Conservation (phyloP, 1,284 basidiomycete species). For the Psilocybe mexicana region DNA sequence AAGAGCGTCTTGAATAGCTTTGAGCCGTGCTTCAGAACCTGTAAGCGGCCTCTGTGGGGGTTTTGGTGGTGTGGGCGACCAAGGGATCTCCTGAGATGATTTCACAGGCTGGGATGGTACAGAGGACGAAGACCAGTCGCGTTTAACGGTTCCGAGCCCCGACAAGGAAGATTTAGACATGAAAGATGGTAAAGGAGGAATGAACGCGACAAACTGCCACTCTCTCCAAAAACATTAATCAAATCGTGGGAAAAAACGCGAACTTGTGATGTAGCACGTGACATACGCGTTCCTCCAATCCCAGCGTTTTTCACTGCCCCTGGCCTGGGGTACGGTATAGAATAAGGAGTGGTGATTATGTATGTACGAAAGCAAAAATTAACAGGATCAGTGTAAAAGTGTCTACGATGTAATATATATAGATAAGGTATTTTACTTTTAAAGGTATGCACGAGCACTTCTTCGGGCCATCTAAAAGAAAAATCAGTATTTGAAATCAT, state of each 20-base stretch:
- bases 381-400: constrained; percentile 7
- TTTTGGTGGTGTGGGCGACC: constrained; percentile 36
- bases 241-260: constrained; percentile 21
- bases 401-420: constrained; percentile 21
- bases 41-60: constrained; percentile 33
- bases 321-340: neutral
- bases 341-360: constrained; percentile 4
- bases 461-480: constrained; percentile 47
- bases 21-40: constrained; percentile 47
- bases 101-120: constrained; percentile 28
- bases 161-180: constrained; percentile 43
- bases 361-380: constrained; percentile 19
- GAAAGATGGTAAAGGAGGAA: neutral
- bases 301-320: no score
- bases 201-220: neutral
- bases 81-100: constrained; percentile 37
- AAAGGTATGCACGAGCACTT: constrained; percentile 52
- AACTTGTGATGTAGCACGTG: constrained; percentile 6
- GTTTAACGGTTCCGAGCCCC: constrained; percentile 44
- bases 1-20: constrained; percentile 54
- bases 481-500: neutral
- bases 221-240: neutral
- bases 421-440: constrained; percentile 26
- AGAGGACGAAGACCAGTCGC: constrained; percentile 48
- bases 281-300: neutral